Percentiles rank a stretch among this genome's conserved stretches.
Conservation (phyloP, 768 basidiomycete species). For the Guyanaporus albipodus region DNA sequence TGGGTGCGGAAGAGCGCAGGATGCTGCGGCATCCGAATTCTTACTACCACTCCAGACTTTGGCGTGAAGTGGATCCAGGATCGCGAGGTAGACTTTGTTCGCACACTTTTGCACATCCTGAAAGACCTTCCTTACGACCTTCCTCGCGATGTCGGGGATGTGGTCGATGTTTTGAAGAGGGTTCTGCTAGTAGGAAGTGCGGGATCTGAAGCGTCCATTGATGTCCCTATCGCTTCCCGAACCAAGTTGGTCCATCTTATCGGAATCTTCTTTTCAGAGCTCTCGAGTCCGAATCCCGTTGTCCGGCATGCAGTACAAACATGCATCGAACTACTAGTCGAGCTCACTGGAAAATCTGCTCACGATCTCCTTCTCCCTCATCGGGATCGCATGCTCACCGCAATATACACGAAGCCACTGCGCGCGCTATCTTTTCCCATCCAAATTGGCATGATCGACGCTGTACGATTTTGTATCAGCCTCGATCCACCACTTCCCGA, state of each 20-base stretch:
- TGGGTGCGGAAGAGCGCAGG: conserved; percentile 91
- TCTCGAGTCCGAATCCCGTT: conserved; percentile 80
- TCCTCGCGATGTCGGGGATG: conserved; percentile 74
- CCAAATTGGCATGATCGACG: conserved; percentile 98
- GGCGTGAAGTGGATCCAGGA: conserved; percentile 79
- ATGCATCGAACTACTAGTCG: conserved; percentile 74
- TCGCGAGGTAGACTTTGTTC: conserved; percentile 84
- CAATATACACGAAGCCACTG: conserved; percentile 95
- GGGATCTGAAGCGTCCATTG: conserved; percentile 43
- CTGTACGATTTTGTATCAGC: conserved; percentile 89
- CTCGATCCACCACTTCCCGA: conserved; percentile 88
- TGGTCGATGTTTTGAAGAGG: conserved; percentile 68
- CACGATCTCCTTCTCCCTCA: conserved; percentile 80
- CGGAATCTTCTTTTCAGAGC: conserved; percentile 83
- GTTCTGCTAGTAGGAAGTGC: conserved; percentile 61
- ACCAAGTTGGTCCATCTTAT: conserved; percentile 65
- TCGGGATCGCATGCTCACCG: conserved; percentile 81
- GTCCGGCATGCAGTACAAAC: conserved; percentile 82
- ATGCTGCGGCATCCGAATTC: conserved; percentile 77
- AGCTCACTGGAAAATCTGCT: conserved; percentile 65
- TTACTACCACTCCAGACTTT: conserved; percentile 67
- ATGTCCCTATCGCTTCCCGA: conserved; percentile 40
- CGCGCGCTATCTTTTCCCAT: conserved; percentile 91
- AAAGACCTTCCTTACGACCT: conserved; percentile 93
- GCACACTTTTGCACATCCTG: conserved; percentile 84